Conservation (phyloP, 805 yeast species). For the Zygosaccharomyces bisporus region DNA sequence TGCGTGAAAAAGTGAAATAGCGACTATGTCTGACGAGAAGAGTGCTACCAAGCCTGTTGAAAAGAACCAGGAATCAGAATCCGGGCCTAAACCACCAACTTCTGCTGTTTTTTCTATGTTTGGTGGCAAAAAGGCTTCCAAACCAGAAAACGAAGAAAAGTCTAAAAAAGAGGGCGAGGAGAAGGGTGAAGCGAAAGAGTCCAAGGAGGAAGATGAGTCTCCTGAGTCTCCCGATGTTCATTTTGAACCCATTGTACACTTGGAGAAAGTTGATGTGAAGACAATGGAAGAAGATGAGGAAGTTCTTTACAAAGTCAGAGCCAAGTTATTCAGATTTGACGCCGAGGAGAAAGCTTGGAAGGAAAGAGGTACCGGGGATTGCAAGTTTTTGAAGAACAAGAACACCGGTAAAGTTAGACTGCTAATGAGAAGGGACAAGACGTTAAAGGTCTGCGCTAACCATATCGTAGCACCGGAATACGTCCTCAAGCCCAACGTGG, state of each 20-base stretch:
- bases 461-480: slow-evolving; percentile 83
- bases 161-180: slow-evolving; percentile 33
- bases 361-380: slow-evolving; percentile 99
- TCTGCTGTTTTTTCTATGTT: slow-evolving; percentile 90
- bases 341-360: slow-evolving; percentile 91
- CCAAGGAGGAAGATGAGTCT: slow-evolving; percentile 39
- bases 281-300: slow-evolving; percentile 93
- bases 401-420: slow-evolving; percentile 76
- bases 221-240: slow-evolving; percentile 58
- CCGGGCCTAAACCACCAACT: slow-evolving; percentile 54
- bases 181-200: slow-evolving; percentile 24
- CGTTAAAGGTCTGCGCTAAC: slow-evolving; percentile 96
- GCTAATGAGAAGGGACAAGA: slow-evolving; percentile 98
- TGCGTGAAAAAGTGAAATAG: neutral
- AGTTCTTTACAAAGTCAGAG: slow-evolving; percentile 78
- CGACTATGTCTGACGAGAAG: slow-evolving; percentile 25
- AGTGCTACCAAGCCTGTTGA: slow-evolving; percentile 21
- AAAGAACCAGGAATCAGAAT: slow-evolving; percentile 27
- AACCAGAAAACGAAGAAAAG: slow-evolving; percentile 41
- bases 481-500: slow-evolving; percentile 85
- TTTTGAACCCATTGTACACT: slow-evolving; percentile 92
- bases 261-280: slow-evolving; percentile 94
- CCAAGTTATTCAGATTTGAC: slow-evolving; percentile 89
- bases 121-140: slow-evolving; percentile 81
- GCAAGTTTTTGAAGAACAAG: slow-evolving; percentile 90